Conservation (phyloP, 305 asterid species). For the Solanum aculeatissimum region DNA sequence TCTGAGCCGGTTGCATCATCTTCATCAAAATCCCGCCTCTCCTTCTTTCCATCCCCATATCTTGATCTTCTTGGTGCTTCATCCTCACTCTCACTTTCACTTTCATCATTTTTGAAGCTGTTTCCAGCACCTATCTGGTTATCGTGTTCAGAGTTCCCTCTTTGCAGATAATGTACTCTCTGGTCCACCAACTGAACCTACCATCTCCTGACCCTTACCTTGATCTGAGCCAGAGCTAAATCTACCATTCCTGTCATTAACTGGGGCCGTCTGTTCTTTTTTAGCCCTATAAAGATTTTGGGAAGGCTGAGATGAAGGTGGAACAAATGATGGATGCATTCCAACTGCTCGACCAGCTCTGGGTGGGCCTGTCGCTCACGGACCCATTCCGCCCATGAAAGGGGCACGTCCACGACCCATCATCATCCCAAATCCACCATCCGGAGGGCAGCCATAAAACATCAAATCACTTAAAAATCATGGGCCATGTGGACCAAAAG, state of each 20-base stretch:
- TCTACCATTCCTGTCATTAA: constrained; percentile 32
- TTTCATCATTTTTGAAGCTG: constrained; percentile 47
- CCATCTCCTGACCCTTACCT: constrained; percentile 43
- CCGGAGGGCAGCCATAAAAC: constrained; percentile 59
- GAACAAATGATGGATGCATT: constrained; percentile 35
- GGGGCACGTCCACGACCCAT: constrained; percentile 74
- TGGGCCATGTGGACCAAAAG: constrained; percentile 69
- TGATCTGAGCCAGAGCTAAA: constrained; percentile 29
- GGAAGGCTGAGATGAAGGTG: constrained; percentile 32
- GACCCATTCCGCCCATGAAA: constrained; percentile 42
- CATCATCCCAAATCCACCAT: constrained; percentile 70
- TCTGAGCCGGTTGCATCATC: constrained; percentile 26
- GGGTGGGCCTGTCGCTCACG: constrained; percentile 16
- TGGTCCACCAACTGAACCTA: constrained; percentile 21
- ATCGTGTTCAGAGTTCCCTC: constrained; percentile 29
- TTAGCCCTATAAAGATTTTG: constrained; percentile 35
- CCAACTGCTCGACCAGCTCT: constrained; percentile 51
- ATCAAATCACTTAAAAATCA: constrained; percentile 70
- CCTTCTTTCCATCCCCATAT: constrained; percentile 79
- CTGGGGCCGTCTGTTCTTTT: constrained; percentile 40
- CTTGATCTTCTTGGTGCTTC: constrained; percentile 94
- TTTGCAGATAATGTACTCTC: constrained; percentile 25
- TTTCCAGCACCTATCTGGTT: constrained; percentile 43
- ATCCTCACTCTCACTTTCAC: constrained; percentile 83
- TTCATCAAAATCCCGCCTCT: constrained; percentile 46